Evolutionary conservation across 2,329 filamentous ascomycete species (phyloP).

Genomic region (Penicillium sp.): DNA sequence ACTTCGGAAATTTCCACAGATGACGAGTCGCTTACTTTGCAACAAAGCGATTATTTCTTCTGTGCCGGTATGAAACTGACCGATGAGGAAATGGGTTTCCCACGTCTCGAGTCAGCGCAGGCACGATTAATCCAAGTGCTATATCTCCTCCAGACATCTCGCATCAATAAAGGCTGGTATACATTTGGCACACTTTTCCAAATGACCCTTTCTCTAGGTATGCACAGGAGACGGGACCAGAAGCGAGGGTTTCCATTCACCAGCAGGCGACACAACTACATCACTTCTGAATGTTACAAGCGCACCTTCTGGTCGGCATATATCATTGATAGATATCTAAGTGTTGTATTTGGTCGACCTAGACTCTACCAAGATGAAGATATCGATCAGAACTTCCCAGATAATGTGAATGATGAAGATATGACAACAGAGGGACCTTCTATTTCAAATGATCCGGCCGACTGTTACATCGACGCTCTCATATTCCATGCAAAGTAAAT

Average conservation of each 20-base stretch:
- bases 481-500: neutral
- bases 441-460: neutral
- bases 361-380: neutral
- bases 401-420: constrained; percentile 1
- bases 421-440: neutral
- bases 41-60: neutral
- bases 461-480: neutral
- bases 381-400: neutral
- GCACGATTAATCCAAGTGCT: neutral
- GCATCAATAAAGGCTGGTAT: neutral
- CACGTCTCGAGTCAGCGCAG: neutral
- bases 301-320: neutral
- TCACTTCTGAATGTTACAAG: constrained; percentile 31
- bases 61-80: neutral
- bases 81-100: neutral
- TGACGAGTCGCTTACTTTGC: neutral
- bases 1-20: neutral
- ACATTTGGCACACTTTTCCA: neutral
- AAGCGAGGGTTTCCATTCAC: constrained; percentile 21
- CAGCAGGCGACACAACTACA: constrained; percentile 28
- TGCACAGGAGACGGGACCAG: constrained; percentile 24
- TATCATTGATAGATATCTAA: neutral
- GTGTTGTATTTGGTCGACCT: neutral
- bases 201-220: constrained; percentile 23
- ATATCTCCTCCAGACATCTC: neutral